Conservation (phyloP, 2,329 filamentous ascomycete genomes). For the Chaetomiaceae sp. region DNA sequence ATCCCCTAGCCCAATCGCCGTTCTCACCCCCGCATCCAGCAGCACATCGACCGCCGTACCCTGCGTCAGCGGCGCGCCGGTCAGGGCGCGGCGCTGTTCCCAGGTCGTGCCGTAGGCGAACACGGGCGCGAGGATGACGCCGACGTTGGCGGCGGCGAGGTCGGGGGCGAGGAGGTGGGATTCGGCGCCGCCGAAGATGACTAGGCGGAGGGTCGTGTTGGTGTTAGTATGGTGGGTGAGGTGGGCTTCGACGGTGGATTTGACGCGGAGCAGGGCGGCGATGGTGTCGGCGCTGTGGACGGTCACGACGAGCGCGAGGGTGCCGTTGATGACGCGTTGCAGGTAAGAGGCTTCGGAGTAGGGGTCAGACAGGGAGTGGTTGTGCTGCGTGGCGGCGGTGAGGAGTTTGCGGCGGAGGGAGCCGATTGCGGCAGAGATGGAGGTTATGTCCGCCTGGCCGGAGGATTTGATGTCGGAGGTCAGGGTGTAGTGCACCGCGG, state of each 20-base stretch:
- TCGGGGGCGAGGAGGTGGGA: slow-evolving; percentile 53
- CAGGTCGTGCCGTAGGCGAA: slow-evolving; percentile 49
- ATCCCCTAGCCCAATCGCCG: slow-evolving; percentile 55
- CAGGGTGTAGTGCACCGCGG: slow-evolving; percentile 54
- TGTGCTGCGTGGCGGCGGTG: slow-evolving; percentile 34
- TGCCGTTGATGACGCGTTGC: slow-evolving; percentile 47
- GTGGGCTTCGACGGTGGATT: slow-evolving; percentile 47
- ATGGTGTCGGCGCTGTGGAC: slow-evolving; percentile 60
- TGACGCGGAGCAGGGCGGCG: slow-evolving; percentile 52
- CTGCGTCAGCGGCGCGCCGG: slow-evolving; percentile 60
- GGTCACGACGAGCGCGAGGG: slow-evolving; percentile 50
- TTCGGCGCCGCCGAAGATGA: slow-evolving; percentile 58
- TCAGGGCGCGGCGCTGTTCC: slow-evolving; percentile 57
- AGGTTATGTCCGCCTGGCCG: slow-evolving; percentile 34
- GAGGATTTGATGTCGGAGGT: slow-evolving; percentile 38
- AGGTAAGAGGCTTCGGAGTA: slow-evolving; percentile 47
- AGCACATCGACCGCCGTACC: slow-evolving; percentile 55
- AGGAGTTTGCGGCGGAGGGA: slow-evolving; percentile 49
- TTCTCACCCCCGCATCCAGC: slow-evolving; percentile 50
- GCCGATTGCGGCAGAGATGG: slow-evolving; percentile 49
- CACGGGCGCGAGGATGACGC: slow-evolving; percentile 55
- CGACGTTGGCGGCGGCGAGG: slow-evolving; percentile 49
- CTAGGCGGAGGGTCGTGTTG: slow-evolving; percentile 39
- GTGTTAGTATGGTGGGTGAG: no score
- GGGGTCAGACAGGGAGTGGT: slow-evolving; percentile 32